Evolutionary conservation across 306 rosid species (phyloP), one percentile per base, ranked within the genome.

Genomic region (Rubus idaeus): DNA sequence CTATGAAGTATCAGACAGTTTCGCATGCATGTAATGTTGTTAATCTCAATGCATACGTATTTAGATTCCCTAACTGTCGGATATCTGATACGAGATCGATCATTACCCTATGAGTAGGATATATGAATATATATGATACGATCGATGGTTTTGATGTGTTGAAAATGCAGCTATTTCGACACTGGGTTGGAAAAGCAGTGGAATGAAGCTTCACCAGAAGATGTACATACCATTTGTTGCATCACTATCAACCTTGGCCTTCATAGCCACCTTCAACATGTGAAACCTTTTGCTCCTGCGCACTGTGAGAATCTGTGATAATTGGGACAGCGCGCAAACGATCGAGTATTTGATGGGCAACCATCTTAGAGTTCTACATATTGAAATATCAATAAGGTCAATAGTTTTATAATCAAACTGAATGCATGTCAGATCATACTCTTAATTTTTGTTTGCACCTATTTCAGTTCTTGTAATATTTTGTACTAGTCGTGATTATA

Each of bases 241-340:
- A 45, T 74, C 77, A 26, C 58, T 79, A 35, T 78, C 90, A 68
- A 71, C 76, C 5, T 51, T 84, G 77, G 83, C 42, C 70, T 76
- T 87, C 67, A 39, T 84, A 21, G 83, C 83, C 82, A 86, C 84
- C 56, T 75, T 84, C 75, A 76, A 70, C 56, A 39, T 83, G 71
- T 87, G 46, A 66, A 79, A 79, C 64, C 2, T 18, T 57, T 79
- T 14, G 21, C 47, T 13, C 23, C 23, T 14, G 23, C 46, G 21
- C 37, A 23, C 17, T 50, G 17, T 12, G 53, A 37, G 68, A 52
- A 68, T 61, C 21, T 30, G 68, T 20, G 39, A 70, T 64, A 4
- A 9, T 23, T 13, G 30, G 58, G 1, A 47, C 30, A 14, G 17
- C 5, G 61, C 0, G 11, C 65, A 1, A 30, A 30, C 35, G 35